Evolutionary conservation across 2,329 filamentous ascomycete species (phyloP), one percentile per base, ranked within the genome.

Genomic region (Talaromyces islandicus): DNA sequence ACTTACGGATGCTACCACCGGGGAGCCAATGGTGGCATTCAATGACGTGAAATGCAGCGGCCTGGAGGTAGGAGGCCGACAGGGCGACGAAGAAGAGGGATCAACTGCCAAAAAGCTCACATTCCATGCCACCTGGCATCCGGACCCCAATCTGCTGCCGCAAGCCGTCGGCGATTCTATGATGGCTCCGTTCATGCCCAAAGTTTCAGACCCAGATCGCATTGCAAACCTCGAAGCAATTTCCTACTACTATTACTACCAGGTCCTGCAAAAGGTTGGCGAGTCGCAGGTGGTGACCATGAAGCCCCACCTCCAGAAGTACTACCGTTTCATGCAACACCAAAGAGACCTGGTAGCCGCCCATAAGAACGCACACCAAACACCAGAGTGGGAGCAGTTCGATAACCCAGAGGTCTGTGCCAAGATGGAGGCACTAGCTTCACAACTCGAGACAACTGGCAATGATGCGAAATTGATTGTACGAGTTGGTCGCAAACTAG

Each of bases 401-500:
- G 41, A 46, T 12, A 21, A 46, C 10, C 41, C 41, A n/a, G 41
- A 46, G 41, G 41, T 46, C 19, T 14, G 14, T 21, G 41, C 41
- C 19, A 46, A 46, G 19, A 46, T 46, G 41, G 41, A 46, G 10
- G 41, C 19, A 3, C 41, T 46, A 17, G 41, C 41, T 7, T 2
- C 41, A 21, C 9, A 46, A 21, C 41, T 46, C 19, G 41, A 46
- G 41, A 21, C 3, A n/a, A 46, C 41, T 46, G 50, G 50, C 10
- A 24, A 32, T 10, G 24, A 53, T 19, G 50, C 24, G 2, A 32
- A 53, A 30, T 14, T 53, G 50, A 53, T 53, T 27, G 17, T 27
- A 7, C 24, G 24, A 11, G 50, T 53, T 24, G 50, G 50, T 32
- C 70, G 75, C 41, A 66, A 71, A 24, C 63, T 80, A 10, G 64